phyloP scores from a whole-genome alignment of 192 early-diverging fungal genomes.

The Rhizophagus sp. region DNA sequence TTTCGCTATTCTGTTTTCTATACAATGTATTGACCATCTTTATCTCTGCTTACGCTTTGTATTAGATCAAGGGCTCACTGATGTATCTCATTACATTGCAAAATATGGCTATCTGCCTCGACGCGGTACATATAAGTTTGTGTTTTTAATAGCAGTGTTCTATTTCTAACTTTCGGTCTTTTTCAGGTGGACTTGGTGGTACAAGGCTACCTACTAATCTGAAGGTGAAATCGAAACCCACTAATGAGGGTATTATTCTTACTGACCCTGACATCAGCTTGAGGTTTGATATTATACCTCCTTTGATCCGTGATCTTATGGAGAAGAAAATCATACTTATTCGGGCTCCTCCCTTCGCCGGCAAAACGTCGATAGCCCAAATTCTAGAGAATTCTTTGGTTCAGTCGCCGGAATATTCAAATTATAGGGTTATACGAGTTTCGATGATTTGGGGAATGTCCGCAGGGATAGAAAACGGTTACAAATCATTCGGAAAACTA shows the following conservation, averaged over 20 bases:
- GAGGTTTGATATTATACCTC: not conserved
- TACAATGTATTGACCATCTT: not conserved
- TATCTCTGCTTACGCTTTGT: not conserved
- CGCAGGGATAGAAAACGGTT: not conserved
- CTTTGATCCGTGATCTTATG: constrained; percentile 2
- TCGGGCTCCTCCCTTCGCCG: constrained; percentile 10
- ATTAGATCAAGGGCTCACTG: not conserved
- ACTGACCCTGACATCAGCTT: constrained; percentile 9
- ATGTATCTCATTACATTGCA: constrained; percentile 8
- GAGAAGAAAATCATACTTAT: not conserved
- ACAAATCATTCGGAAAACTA: not conserved
- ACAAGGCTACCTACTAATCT: not conserved
- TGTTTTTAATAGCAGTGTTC: not conserved
- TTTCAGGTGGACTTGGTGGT: constrained; percentile 19
- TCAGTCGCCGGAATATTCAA: not conserved
- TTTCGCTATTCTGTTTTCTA: not conserved
- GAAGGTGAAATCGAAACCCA: not conserved
- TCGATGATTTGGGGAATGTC: constrained; percentile 24
- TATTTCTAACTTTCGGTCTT: not conserved
- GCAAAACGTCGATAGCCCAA: constrained; percentile 20
- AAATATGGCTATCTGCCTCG: not conserved
- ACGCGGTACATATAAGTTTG: not conserved
- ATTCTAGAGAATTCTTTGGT: not conserved
- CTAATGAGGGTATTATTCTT: not conserved
- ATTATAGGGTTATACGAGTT: constrained; percentile 13